phyloP scores from a whole-genome alignment of 2,329 filamentous ascomycete species.

The Ophioceras dolichostomum region DNA sequence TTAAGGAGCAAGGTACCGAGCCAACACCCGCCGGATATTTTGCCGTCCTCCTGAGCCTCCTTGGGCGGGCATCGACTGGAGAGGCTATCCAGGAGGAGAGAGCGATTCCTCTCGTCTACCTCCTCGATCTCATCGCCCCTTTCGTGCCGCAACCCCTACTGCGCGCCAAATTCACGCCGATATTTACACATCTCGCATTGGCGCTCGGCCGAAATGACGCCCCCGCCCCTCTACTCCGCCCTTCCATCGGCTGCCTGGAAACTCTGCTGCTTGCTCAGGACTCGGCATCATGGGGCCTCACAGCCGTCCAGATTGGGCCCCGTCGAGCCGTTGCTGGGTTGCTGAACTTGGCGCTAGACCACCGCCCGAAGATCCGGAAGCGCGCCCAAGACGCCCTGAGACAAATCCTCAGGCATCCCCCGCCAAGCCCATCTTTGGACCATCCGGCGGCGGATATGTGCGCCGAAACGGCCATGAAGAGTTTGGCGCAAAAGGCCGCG shows the following conservation, averaged over 20 bases:
- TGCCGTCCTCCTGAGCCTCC: slow-evolving; percentile 79
- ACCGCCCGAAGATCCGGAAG: slow-evolving; percentile 86
- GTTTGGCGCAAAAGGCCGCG: slow-evolving; percentile 53
- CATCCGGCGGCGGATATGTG: slow-evolving; percentile 95
- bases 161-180: slow-evolving; percentile 88
- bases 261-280: slow-evolving; percentile 87
- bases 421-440: slow-evolving; percentile 83
- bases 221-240: slow-evolving; percentile 74
- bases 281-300: slow-evolving; percentile 73
- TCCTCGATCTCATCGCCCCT: slow-evolving; percentile 84
- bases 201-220: slow-evolving; percentile 69
- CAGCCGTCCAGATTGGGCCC: slow-evolving; percentile 71
- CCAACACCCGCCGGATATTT: slow-evolving; percentile 87
- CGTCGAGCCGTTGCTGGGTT: slow-evolving; percentile 79
- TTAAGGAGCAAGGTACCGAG: slow-evolving; percentile 76
- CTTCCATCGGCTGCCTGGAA: slow-evolving; percentile 87
- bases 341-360: slow-evolving; percentile 73
- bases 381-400: slow-evolving; percentile 81
- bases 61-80: slow-evolving; percentile 61
- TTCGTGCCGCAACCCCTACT: slow-evolving; percentile 77
- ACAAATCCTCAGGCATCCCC: slow-evolving; percentile 71
- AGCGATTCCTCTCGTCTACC: slow-evolving; percentile 79
- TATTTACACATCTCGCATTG: slow-evolving; percentile 75
- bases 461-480: slow-evolving; percentile 77
- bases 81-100: slow-evolving; percentile 70